phyloP scores from a whole-genome alignment of 352 stramenopile species.

The Globisporangium cystogenes region DNA sequence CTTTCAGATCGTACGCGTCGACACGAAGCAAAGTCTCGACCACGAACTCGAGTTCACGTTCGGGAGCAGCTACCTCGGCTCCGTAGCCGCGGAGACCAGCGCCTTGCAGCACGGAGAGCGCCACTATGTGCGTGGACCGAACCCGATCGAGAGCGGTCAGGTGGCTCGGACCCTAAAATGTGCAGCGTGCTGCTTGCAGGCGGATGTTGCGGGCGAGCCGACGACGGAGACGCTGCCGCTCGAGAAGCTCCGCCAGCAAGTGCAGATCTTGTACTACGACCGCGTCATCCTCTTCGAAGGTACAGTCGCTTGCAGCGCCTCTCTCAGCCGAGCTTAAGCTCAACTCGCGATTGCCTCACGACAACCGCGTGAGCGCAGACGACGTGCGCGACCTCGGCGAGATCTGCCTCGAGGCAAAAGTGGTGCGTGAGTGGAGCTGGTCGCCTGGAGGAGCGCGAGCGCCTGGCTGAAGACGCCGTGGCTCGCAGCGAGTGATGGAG shows the following conservation, averaged over 20 bases:
- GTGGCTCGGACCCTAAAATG: not conserved
- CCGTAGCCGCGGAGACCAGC: slow-evolving; percentile 18
- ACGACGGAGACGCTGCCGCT: slow-evolving; percentile 37
- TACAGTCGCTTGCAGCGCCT: slow-evolving; percentile 9
- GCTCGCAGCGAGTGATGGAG: slow-evolving; percentile 42
- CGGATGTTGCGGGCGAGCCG: slow-evolving; percentile 5
- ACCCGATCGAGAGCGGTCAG: too few relatives aligned
- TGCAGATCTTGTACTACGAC: slow-evolving; percentile 56
- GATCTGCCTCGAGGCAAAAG: slow-evolving; percentile 53
- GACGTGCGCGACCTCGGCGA: slow-evolving; percentile 60
- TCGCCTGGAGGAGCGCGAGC: not conserved
- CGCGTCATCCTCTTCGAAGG: slow-evolving; percentile 58
- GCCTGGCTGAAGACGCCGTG: not conserved
- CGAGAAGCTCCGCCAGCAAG: slow-evolving; percentile 45
- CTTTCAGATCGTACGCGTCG: too few relatives aligned
- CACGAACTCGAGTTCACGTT: slow-evolving; percentile 57
- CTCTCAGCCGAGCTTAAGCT: too few relatives aligned
- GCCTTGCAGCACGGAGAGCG: not conserved
- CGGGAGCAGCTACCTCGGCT: slow-evolving; percentile 32
- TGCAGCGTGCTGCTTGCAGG: not conserved
- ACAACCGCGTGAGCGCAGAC: slow-evolving; percentile 21
- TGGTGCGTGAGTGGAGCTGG: slow-evolving; percentile 19
- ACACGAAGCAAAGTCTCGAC: slow-evolving; percentile 18
- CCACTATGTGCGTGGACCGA: slow-evolving; percentile 8
- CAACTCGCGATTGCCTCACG: too few relatives aligned